Conservation (phyloP, 768 basidiomycete species). For the Amanita pallidorosea region DNA sequence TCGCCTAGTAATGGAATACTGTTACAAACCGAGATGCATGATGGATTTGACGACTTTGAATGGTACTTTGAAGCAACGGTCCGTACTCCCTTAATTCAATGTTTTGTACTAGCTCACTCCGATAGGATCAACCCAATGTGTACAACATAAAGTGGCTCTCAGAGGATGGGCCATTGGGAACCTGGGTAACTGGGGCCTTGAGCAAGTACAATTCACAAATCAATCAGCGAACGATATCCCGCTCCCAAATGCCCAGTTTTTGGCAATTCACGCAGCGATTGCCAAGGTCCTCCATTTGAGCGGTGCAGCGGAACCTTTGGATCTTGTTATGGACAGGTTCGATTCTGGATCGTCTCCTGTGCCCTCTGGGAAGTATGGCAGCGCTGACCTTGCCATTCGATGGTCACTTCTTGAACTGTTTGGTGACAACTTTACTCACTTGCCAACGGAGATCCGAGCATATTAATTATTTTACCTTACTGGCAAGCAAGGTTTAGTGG, state of each 20-base stretch:
- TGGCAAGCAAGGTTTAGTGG: too few species aligned
- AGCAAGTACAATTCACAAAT: constrained; percentile 1
- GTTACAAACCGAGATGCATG: too few species aligned
- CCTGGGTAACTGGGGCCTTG: not conserved
- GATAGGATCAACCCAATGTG: not conserved
- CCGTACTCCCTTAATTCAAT: too few species aligned
- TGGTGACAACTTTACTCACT: not conserved
- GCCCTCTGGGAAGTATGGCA: constrained; percentile 4
- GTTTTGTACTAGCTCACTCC: constrained; percentile 1
- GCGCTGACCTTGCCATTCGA: constrained; percentile 5
- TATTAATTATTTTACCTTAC: too few species aligned
- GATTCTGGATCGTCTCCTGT: constrained; percentile 2
- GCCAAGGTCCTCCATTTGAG: constrained; percentile 3
- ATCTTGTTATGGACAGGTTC: constrained; percentile 2
- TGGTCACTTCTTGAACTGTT: constrained; percentile 3
- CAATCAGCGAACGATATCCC: not conserved
- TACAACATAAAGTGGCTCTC: constrained; percentile 6
- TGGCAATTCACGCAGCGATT: too few species aligned
- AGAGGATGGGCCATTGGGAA: not conserved
- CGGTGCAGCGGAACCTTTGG: constrained; percentile 3
- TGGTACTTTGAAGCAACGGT: too few species aligned
- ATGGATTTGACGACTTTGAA: constrained; percentile 1
- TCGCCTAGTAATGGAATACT: too few species aligned
- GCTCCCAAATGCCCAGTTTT: constrained; percentile 4
- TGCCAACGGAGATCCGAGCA: not conserved